Evolutionary conservation across 495 filamentous ascomycete species (phyloP).

Genomic region (Aspergillus olivimuriae): DNA sequence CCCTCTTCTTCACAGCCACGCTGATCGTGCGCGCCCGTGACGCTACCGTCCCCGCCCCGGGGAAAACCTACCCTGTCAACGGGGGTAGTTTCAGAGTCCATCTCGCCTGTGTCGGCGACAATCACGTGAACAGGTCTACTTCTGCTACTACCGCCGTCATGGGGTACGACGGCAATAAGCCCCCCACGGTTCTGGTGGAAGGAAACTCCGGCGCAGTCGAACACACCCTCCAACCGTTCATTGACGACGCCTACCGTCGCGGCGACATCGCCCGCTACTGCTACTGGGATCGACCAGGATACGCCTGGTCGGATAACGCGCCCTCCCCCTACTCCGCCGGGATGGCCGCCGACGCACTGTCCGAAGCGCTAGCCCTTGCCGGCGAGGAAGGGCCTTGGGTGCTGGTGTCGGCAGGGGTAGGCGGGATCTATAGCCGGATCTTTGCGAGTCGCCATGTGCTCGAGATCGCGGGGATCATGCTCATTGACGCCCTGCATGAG

Average conservation of each 20-base stretch:
- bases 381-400: constrained; percentile 84
- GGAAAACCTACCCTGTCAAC: constrained; percentile 71
- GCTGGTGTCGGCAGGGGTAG: constrained; percentile 64
- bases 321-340: constrained; percentile 88
- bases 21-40: constrained; percentile 73
- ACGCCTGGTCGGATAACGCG: constrained; percentile 87
- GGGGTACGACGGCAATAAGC: constrained; percentile 39
- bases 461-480: constrained; percentile 68
- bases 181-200: constrained; percentile 73
- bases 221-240: constrained; percentile 61
- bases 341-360: constrained; percentile 78
- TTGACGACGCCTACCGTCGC: constrained; percentile 55
- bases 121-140: too few relatives aligned
- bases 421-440: constrained; percentile 81
- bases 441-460: constrained; percentile 73
- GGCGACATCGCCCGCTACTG: constrained; percentile 82
- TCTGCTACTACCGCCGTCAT: too few relatives aligned
- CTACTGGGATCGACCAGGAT: constrained; percentile 89
- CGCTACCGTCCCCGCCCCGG: constrained; percentile 60
- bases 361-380: constrained; percentile 72
- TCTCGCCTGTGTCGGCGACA: constrained; percentile 71
- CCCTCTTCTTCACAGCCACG: constrained; percentile 69
- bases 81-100: constrained; percentile 78
- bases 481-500: constrained; percentile 85
- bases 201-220: constrained; percentile 75